A percentile compares a stretch with the other conserved stretches of the same genome.
Conservation (phyloP, 2,329 filamentous ascomycete genomes). For the Xylaria sp. region DNA sequence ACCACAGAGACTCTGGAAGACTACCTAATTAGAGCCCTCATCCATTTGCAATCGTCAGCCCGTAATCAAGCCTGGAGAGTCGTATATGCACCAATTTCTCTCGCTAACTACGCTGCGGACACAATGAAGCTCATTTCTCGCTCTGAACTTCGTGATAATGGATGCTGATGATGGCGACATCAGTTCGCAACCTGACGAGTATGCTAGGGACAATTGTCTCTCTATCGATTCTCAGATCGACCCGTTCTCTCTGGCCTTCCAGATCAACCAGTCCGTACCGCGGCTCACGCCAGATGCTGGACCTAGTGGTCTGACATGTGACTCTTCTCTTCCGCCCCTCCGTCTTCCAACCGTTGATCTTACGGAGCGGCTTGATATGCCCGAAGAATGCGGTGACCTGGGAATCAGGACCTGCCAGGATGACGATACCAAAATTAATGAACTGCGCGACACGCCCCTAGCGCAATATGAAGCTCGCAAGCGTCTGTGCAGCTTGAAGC, state of each 20-base stretch:
- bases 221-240: slow-evolving; percentile 43
- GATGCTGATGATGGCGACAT: slow-evolving; percentile 13
- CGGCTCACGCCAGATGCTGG: slow-evolving; percentile 20
- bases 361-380: slow-evolving; percentile 39
- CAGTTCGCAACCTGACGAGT: slow-evolving; percentile 39
- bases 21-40: neutral
- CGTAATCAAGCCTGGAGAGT: neutral
- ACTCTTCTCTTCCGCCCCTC: slow-evolving; percentile 39
- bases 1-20: neutral
- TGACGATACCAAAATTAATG: neutral
- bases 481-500: slow-evolving; percentile 36
- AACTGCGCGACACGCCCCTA: neutral
- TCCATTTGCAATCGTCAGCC: neutral
- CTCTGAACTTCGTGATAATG: slow-evolving; percentile 9
- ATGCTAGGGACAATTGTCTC: slow-evolving; percentile 44
- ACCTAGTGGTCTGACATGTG: slow-evolving; percentile 26
- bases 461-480: slow-evolving; percentile 23
- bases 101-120: neutral
- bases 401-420: slow-evolving; percentile 34
- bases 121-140: neutral
- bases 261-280: slow-evolving; percentile 27
- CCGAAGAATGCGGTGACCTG: slow-evolving; percentile 36
- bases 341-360: slow-evolving; percentile 34
- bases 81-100: neutral
- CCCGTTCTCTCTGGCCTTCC: slow-evolving; percentile 34